Evolutionary conservation across 163 green algal genomes (phyloP), one percentile per base, ranked within the genome.

Genomic region (Coccomyxa subellipsoidea): DNA sequence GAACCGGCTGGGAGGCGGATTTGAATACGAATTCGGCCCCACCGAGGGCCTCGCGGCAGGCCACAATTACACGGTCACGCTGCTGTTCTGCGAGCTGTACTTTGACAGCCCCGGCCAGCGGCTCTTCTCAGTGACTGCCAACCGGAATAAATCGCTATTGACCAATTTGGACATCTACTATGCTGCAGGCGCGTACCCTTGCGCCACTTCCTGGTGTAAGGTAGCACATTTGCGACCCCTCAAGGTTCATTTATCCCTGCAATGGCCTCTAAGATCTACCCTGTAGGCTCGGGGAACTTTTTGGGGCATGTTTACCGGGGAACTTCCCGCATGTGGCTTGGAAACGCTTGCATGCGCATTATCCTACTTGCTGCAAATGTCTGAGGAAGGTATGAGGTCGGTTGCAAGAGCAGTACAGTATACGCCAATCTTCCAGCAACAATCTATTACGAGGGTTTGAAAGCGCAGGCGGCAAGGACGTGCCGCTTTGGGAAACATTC

Each of bases 1-100:
- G 1, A 73, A 73, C 4, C 27, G 66, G 66, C 66, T 73, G 0
- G 66, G 66, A n/a, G n/a, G 66, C 18, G 32, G 8, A 1, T 73
- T 73, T 36, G 29, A 36, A 23, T 73, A 73, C 66, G 18, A 8
- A 18, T 73, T 73, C 66, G 66, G 66, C 27, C n/a, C 66, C 15
- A n/a, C 66, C 2, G 66, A 59, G 1, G 66, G n/a, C 66, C 66
- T 73, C 8, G 29, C 18, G 21, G 27, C 66, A 36, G 27, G 66
- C 66, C 29, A 8, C n/a, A 32, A 32, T 1, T 73, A 36, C n/a
- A 34, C 66, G 18, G 7, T 73, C 66, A 73, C 66, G 4, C 66
- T 73, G 66, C 66, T 36, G 1, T 73, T 73, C 66, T 73, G 66
- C 66, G 66, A 73, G 66, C 66, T 73, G 66, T 73, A 73, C 7